Percentiles rank a stretch among this genome's conserved stretches.
phyloP scores from a whole-genome alignment of 2,329 filamentous ascomycete genomes.

The Alternaria rosae region DNA sequence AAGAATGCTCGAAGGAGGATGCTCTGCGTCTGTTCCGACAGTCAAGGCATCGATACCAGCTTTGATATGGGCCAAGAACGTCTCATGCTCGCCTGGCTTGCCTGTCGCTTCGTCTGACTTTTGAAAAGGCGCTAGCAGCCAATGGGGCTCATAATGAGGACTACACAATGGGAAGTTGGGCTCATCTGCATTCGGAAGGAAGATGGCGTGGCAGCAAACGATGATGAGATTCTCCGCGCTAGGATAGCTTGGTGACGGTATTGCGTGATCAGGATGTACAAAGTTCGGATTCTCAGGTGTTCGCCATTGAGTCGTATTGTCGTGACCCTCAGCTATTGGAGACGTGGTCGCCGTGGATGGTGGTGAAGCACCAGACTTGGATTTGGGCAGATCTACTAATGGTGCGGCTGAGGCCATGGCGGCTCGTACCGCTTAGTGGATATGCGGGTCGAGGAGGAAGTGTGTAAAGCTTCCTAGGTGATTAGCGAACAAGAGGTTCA shows the following conservation, averaged over 20 bases:
- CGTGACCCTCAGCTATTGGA: slow-evolving; percentile 7
- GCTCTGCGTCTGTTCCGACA: slow-evolving; percentile 53
- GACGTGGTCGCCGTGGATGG: slow-evolving; percentile 13
- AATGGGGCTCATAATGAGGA: slow-evolving; percentile 52
- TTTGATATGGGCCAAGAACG: slow-evolving; percentile 78
- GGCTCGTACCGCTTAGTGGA: slow-evolving; percentile 11
- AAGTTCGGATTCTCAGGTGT: slow-evolving; percentile 29
- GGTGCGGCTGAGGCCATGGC: slow-evolving; percentile 43
- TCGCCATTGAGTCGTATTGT: slow-evolving; percentile 7
- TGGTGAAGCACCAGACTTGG: slow-evolving; percentile 28
- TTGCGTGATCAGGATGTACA: slow-evolving; percentile 38
- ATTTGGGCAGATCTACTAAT: slow-evolving; percentile 41
- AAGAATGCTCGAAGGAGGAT: slow-evolving; percentile 55
- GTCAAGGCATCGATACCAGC: slow-evolving; percentile 66
- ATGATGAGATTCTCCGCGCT: slow-evolving; percentile 67
- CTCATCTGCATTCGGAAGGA: slow-evolving; percentile 51
- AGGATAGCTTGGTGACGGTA: slow-evolving; percentile 34
- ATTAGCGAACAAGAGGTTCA: background rate
- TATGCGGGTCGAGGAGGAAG: slow-evolving; percentile 14
- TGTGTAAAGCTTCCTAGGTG: background rate
- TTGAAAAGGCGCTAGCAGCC: slow-evolving; percentile 80
- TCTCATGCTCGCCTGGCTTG: slow-evolving; percentile 73
- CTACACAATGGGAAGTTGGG: slow-evolving; percentile 37
- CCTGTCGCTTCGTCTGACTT: slow-evolving; percentile 43
- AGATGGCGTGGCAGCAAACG: slow-evolving; percentile 87